Evolutionary conservation across 2,329 filamentous ascomycete species (phyloP), one percentile per base, ranked within the genome.

Genomic region (Penicillium crustosum): DNA sequence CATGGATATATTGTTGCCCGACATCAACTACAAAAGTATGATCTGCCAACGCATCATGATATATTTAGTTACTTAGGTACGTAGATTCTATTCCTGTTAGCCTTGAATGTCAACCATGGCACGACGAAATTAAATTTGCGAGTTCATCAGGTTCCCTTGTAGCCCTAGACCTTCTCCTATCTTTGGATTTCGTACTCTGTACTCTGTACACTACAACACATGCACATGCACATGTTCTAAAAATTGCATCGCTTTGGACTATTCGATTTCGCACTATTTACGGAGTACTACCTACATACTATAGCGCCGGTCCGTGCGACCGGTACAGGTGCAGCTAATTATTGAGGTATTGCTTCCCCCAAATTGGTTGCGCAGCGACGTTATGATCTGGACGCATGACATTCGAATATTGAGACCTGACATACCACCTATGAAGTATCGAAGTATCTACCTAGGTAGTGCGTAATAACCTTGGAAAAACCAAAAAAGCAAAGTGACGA

Each of bases 11-110:
- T 61, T 49, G 59, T 39, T 61, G 63, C 59, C 61, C 55, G 57
- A 61, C 50, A n/a, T 15, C 12, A 12, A 36, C 6, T 42, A 27
- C 35, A 23, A 10, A 12, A 12, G 6, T 15, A 8, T 6, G 50
- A 45, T 41, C 41, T 60, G 64, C 65, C 65, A 67, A 51, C 65
- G 49, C 65, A 66, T 64, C 63, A 59, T 12, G 45, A 33, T 23
- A 50, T 39, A 47, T 48, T 41, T 55, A 48, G 21, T 38, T 25
- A n/a, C n/a, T n/a, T n/a, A n/a, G n/a, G n/a, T n/a, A n/a, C n/a
- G n/a, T n/a, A 4, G 29, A 41, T 31, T 41, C 15, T n/a, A 41
- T 31, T 41, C 15, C 13, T 51, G 6, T 5, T 55, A 49, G 51
- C 21, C 44, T 55, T 19, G 10, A 48, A 53, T 53, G 45, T 48